Evolutionary conservation across 805 yeast species (phyloP).

Genomic region (Yamadazyma laniorum): DNA sequence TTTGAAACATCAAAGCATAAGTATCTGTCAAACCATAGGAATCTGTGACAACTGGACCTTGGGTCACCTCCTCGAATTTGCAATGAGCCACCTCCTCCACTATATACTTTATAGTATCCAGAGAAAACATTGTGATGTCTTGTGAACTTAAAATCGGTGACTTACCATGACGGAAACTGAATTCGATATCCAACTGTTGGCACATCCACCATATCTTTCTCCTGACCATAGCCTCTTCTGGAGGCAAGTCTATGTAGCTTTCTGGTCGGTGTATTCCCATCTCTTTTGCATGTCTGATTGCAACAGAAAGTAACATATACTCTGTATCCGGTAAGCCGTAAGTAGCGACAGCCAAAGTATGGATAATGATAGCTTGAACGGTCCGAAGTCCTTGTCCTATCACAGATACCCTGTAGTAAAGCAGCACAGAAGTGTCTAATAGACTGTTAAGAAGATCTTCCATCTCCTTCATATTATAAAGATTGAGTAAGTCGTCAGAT

Average conservation of each 20-base stretch:
- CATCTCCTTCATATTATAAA: neutral
- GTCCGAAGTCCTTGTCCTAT: slow-evolving; percentile 51
- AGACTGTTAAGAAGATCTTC: neutral
- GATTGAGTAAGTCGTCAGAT: neutral
- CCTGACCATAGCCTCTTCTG: slow-evolving; percentile 21
- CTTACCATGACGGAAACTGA: slow-evolving; percentile 37
- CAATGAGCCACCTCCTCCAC: neutral
- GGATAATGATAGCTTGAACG: slow-evolving; percentile 50
- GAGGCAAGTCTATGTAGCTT: slow-evolving; percentile 19
- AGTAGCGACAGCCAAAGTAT: slow-evolving; percentile 38
- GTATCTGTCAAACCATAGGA: no score
- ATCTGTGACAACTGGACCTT: neutral
- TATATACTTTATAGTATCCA: neutral
- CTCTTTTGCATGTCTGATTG: slow-evolving; percentile 39
- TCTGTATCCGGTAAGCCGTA: slow-evolving; percentile 27
- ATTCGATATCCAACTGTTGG: slow-evolving; percentile 34
- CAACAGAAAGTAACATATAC: slow-evolving; percentile 29
- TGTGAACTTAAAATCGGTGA: slow-evolving; percentile 32
- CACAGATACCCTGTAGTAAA: slow-evolving; percentile 50
- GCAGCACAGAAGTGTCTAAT: slow-evolving; percentile 37
- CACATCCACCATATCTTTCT: slow-evolving; percentile 36
- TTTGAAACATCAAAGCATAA: slow-evolving; percentile 1
- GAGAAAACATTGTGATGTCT: slow-evolving; percentile 1
- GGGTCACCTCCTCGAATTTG: neutral
- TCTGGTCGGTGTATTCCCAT: slow-evolving; percentile 40